Evolutionary conservation across 2,329 filamentous ascomycete species (phyloP).

Genomic region (Botrytis fabae): DNA sequence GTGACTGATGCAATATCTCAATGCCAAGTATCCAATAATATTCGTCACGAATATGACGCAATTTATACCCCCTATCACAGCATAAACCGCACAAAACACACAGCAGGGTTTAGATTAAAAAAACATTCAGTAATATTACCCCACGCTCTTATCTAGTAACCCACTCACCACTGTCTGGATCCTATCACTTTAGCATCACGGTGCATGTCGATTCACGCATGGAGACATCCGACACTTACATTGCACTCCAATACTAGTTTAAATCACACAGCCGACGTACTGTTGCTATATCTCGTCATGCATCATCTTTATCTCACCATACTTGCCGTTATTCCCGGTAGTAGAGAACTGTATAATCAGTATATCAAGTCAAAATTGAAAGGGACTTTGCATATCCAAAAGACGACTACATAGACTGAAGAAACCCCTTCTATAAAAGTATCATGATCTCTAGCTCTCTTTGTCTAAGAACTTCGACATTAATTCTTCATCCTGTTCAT

Average conservation of each 20-base stretch:
- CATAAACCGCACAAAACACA: background rate
- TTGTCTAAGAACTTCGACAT: constrained; percentile 25
- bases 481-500: constrained; percentile 23
- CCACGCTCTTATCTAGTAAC: constrained; percentile 6
- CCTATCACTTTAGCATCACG: background rate
- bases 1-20: background rate
- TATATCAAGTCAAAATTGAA: background rate
- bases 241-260: background rate
- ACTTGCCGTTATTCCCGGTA: background rate
- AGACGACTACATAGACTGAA: constrained; percentile 11
- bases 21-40: constrained; percentile 3
- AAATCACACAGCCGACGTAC: background rate
- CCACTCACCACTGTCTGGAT: background rate
- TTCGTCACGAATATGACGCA: background rate
- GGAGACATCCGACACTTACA: background rate
- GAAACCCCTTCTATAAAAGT: background rate
- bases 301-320: background rate
- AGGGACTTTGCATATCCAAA: background rate
- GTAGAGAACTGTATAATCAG: background rate
- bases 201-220: background rate
- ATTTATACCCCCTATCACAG: background rate
- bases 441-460: constrained; percentile 30
- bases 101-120: background rate
- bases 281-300: constrained; percentile 1
- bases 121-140: background rate